Percentiles rank a stretch among this genome's conserved stretches.
Evolutionary conservation across 371 early-diverging fungal species (phyloP).

Genomic region (Syncephalastrum racemosum): DNA sequence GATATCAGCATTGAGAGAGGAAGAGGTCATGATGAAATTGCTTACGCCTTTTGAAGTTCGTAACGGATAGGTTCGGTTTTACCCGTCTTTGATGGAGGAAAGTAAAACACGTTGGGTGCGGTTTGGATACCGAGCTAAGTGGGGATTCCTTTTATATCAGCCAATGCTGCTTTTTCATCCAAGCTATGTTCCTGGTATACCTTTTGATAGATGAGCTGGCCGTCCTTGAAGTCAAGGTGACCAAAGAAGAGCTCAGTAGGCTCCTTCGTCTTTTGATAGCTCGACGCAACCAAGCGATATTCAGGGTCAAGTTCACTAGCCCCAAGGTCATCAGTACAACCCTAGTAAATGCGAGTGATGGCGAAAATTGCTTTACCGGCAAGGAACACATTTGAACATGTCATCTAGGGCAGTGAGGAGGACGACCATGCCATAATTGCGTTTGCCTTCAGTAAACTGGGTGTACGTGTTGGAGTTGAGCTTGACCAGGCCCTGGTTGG

Average conservation of each 20-base stretch:
- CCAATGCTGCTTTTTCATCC: neutral
- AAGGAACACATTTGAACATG: slow-evolving; percentile 71
- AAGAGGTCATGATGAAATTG: neutral
- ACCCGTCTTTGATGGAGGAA: slow-evolving; percentile 70
- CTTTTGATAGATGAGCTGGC: slow-evolving; percentile 73
- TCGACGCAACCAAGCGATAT: slow-evolving; percentile 62
- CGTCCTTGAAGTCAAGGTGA: slow-evolving; percentile 70
- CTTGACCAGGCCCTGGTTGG: slow-evolving; percentile 52
- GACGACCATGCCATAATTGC: slow-evolving; percentile 77
- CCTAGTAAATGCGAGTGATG: slow-evolving; percentile 14
- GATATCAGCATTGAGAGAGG: neutral
- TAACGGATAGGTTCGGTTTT: slow-evolving; percentile 41
- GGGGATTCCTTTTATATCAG: neutral
- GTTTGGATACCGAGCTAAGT: slow-evolving; percentile 54
- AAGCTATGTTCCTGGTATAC: slow-evolving; percentile 28
- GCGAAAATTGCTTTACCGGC: slow-evolving; percentile 70
- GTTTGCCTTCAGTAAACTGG: slow-evolving; percentile 66
- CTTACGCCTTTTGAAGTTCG: slow-evolving; percentile 38
- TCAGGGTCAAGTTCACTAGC: slow-evolving; percentile 77
- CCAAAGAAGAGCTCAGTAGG: slow-evolving; percentile 66
- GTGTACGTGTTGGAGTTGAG: slow-evolving; percentile 64
- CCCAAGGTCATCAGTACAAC: neutral
- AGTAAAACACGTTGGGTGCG: slow-evolving; percentile 74
- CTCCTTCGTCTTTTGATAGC: slow-evolving; percentile 52
- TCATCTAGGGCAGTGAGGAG: slow-evolving; percentile 74